Evolutionary conservation across 176 grass and related monocot species (phyloP).

Genomic region (Carex pumila): DNA sequence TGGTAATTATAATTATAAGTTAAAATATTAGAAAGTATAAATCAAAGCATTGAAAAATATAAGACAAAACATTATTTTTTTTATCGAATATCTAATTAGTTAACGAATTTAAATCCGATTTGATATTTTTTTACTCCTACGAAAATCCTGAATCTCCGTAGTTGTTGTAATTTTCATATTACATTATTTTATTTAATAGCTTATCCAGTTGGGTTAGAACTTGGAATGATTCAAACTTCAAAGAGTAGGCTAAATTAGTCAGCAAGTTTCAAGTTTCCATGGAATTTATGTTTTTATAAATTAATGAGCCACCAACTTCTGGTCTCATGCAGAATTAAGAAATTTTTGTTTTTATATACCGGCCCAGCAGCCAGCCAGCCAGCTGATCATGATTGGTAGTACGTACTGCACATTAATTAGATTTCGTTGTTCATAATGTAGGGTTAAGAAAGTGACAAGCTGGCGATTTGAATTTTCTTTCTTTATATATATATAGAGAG

Average conservation of each 20-base stretch:
- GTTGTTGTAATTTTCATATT: not conserved
- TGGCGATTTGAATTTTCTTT: not conserved
- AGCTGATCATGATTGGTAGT: constrained; percentile 1
- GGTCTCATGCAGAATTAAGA: constrained; percentile 9
- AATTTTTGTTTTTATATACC: not conserved
- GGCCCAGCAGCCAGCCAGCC: too few species aligned
- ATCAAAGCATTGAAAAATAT: too few species aligned
- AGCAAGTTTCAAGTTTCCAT: not conserved
- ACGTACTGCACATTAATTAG: not conserved
- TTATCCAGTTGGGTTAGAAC: not conserved
- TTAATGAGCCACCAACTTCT: not conserved
- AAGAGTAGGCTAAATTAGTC: not conserved
- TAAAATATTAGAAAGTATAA: too few species aligned
- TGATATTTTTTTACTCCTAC: too few species aligned
- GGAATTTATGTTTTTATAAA: not conserved
- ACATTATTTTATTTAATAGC: not conserved
- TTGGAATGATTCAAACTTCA: constrained; percentile 1
- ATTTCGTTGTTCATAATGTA: not conserved
- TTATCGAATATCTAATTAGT: too few species aligned
- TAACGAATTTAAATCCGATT: too few species aligned
- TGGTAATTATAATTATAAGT: too few species aligned
- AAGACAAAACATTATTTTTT: too few species aligned
- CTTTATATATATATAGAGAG: too few species aligned
- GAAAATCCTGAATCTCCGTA: too few species aligned
- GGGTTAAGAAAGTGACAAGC: not conserved